Base-by-base conservation (phyloP, 495 filamentous ascomycete genomes). In the Tuber microsphaerosporum region DNA sequence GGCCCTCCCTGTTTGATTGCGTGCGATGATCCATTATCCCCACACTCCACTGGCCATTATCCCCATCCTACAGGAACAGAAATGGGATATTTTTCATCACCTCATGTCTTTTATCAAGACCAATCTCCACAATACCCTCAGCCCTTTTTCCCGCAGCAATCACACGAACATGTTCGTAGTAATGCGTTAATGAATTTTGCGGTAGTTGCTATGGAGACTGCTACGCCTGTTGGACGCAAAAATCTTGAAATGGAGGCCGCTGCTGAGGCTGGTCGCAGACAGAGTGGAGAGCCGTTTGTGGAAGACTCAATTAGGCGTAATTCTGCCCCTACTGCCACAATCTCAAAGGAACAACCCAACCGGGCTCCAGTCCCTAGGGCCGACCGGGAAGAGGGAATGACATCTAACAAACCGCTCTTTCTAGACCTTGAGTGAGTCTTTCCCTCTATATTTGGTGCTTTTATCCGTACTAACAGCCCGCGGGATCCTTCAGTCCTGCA, bases 121-220 rank as follows among this genome's bases (percentile, higher is more conserved):
- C 56, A 65, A 34, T 56, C 76, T 70, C 70, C 70, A 2, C 76
- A 77, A 16, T 73, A 75, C 26, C 77, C 71, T 39, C 16, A 51
- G 31, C 41, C 70, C 43, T 34, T 65, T 42, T 79, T 73, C 78
- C 34, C 76, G 17, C 76, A 79, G 10, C 77, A 78, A 70, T 70
- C 70, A 10, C 73, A 72, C 34, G 73, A 46, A 8, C 70, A 71
- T 20, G 42, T 46, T 44, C 75, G 71, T 48, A 77, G 73, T 43
- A 75, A 79, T 68, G 31, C 80, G 34, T 69, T 82, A 41, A 77
- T 82, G 75, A 75, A 69, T 42, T 79, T 82, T 75, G 81, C 81
- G 12, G 77, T 80, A 41, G 81, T 81, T 43, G 81, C 76, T 2
- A 75, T 77, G 80, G 80, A 75, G 72, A 75, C 72, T 75, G 76